Evolutionary conservation across 2,329 filamentous ascomycete species (phyloP), one percentile per base, ranked within the genome.

Genomic region (Scedosporium minutisporum): DNA sequence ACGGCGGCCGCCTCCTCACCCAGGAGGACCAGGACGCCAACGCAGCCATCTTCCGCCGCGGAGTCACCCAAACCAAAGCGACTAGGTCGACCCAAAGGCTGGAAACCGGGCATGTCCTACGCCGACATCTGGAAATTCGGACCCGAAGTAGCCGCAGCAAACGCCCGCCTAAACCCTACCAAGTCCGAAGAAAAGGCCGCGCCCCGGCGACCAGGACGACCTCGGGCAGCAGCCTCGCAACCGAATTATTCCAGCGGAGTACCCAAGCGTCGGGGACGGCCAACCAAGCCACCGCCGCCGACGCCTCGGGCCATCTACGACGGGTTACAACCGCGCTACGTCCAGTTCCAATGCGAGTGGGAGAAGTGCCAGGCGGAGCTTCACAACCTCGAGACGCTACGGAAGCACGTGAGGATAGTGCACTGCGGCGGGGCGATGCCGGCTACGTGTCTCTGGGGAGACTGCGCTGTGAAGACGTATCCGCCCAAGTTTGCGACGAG

Each of bases 331-430:
- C 76, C 80, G 5, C 72, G 71, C 4, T 86, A 81, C 66, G 63
- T 77, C n/a, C 70, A 76, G 1, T 88, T 84, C 67, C 64, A 78
- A 9, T 88, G 85, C 70, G 83, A 87, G 69, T 88, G 85, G 85
- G 66, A 72, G 23, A 75, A 75, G 0, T 88, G 85, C 68, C 77
- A 75, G 33, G 85, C 85, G 3, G 82, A 87, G 71, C 74, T 88
- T 57, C 83, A 87, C 60, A 88, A 88, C 67, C 71, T 86, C 63
- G 81, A 82, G 12, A 87, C 84, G 9, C 70, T 88, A 48, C 76
- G 80, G 25, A 75, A 73, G 62, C 85, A 88, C 65, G 71, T 87
- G 14, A 68, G 72, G 18, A 67, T 77, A 14, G 76, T 86, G 2
- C 85, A 88, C 68, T 74, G 46, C n/a, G 9, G 63, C 33, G 38